Evolutionary conservation across 495 filamentous ascomycete genomes (phyloP).

Genomic region (Aspergillus sclerotiicarbonarius): DNA sequence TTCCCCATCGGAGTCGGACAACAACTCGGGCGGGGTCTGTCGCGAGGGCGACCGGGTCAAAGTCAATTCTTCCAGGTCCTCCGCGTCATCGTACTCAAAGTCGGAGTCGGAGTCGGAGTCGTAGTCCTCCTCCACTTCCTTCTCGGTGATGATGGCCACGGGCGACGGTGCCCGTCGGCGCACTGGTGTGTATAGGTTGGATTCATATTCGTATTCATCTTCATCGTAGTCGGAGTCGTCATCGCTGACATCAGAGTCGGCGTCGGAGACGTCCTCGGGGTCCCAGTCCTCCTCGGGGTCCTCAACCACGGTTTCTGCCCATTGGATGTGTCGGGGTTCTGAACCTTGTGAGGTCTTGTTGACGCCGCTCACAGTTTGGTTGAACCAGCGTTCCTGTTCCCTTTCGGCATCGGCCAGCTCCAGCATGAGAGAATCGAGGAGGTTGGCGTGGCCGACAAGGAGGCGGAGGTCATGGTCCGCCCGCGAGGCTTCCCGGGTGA

Average conservation of each 20-base stretch:
- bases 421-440: constrained; percentile 93
- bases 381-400: constrained; percentile 98
- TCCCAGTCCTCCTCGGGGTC: constrained; percentile 72
- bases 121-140: constrained; percentile 47
- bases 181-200: constrained; percentile 36
- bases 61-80: constrained; percentile 63
- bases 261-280: constrained; percentile 57
- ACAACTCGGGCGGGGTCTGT: constrained; percentile 75
- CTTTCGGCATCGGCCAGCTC: constrained; percentile 91
- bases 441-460: constrained; percentile 95
- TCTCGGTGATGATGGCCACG: constrained; percentile 34
- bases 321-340: constrained; percentile 75
- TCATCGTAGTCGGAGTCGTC: constrained; percentile 54
- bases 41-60: constrained; percentile 73
- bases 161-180: constrained; percentile 42
- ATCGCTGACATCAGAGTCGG: constrained; percentile 52
- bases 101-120: constrained; percentile 53
- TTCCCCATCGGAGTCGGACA: constrained; percentile 63
- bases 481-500: constrained; percentile 82
- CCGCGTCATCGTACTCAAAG: constrained; percentile 63
- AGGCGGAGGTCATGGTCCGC: constrained; percentile 92
- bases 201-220: constrained; percentile 55
- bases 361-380: constrained; percentile 83
- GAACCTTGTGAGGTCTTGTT: constrained; percentile 50
- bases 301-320: constrained; percentile 77